These are phyloP conservation scores for Puccinia coronata DNA, from an alignment of 1,284 basidiomycete genomes.

Conservation along the genomic window DNA sequence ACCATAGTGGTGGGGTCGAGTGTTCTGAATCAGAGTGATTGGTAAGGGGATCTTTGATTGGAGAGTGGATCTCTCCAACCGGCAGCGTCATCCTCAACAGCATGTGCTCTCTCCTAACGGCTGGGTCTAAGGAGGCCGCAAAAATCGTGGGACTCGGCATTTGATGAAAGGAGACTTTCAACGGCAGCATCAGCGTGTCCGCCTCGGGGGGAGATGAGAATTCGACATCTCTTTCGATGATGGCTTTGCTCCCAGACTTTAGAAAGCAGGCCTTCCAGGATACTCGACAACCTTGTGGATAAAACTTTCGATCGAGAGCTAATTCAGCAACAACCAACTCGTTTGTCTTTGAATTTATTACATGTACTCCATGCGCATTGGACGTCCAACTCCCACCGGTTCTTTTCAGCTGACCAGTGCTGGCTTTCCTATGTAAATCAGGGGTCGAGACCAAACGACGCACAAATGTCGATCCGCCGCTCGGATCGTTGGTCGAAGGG, in stretches of 20 bases:
- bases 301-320: conserved; percentile 73
- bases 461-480: conserved; percentile 4
- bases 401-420: conserved; percentile 54
- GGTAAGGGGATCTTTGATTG: conserved; percentile 76
- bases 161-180: conserved; percentile 61
- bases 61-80: conserved; percentile 73
- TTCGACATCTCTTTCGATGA: conserved; percentile 49
- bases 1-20: conserved; percentile 70
- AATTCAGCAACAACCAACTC: conserved; percentile 72
- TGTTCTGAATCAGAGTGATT: conserved; percentile 69
- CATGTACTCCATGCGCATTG: conserved; percentile 56
- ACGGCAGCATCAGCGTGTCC: conserved; percentile 56
- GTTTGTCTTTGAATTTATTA: conserved; percentile 55
- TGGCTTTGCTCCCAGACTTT: conserved; percentile 1
- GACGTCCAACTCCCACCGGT: conserved; percentile 52
- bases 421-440: conserved; percentile 55
- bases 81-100: conserved; percentile 75
- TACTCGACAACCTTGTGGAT: conserved; percentile 70
- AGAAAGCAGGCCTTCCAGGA: conserved; percentile 28
- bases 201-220: conserved; percentile 50
- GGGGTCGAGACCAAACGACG: conserved; percentile 46
- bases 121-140: conserved; percentile 63
- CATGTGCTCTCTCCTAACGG: conserved; percentile 65
- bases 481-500: conserved; percentile 2
- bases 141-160: conserved; percentile 77